These are phyloP conservation scores for Macrolepiota albuminosa DNA, from an alignment of 768 basidiomycete species.

Conservation along the genomic window DNA sequence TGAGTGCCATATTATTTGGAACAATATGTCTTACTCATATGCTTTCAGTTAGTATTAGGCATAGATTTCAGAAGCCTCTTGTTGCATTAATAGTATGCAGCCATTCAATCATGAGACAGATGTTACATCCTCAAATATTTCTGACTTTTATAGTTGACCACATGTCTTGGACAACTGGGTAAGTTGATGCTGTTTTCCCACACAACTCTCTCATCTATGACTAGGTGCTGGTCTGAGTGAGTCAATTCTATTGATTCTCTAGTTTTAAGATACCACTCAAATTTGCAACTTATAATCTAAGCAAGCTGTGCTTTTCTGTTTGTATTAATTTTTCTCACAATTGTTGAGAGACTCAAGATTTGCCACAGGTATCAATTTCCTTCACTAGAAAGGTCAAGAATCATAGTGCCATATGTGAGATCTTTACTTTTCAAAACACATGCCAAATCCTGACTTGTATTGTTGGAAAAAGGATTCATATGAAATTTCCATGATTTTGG, in stretches of 20 bases:
- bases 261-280: no score
- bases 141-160: background rate
- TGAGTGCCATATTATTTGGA: background rate
- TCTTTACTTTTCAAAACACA: background rate
- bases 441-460: background rate
- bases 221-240: background rate
- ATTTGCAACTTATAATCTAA: background rate
- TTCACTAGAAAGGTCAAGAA: no score
- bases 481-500: background rate
- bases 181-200: background rate
- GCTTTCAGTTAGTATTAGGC: background rate
- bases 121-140: background rate
- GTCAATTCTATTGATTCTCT: background rate
- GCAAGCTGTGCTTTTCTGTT: background rate
- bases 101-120: background rate
- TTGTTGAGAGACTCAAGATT: background rate
- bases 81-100: background rate
- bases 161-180: background rate
- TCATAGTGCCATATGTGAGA: background rate
- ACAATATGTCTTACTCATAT: background rate
- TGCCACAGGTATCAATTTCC: background rate
- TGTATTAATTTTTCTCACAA: background rate
- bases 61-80: background rate
- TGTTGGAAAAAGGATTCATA: background rate
- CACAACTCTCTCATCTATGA: background rate